Base-by-base conservation (phyloP, 1,139 yeast species). In the Suhomyces wounanorum region DNA sequence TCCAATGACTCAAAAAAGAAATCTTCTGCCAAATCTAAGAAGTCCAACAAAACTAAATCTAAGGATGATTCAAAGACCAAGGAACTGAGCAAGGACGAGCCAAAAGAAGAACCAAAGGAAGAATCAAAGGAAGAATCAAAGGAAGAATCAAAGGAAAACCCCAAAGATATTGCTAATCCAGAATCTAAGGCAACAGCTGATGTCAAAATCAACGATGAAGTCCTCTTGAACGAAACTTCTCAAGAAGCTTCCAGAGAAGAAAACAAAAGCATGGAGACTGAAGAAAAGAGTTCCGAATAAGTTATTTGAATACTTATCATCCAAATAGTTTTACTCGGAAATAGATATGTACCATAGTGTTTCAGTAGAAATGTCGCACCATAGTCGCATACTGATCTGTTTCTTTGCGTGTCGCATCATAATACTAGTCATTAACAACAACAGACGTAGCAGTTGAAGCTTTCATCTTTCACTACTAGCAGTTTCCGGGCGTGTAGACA, bases 41-140 rank as follows among this genome's bases (percentile, higher is more conserved):
- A 14, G 18, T 6, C 35, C 14, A 7, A 8, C 8, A 33, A 39
- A 25, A 2, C 42, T 18, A 53, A 51, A 25, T 50, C 30, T 35
- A 52, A 41, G 52, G 45, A 33, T 8, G 65, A 59, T 21, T 47
- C 43, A 4, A 45, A 30, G 49, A 42, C 23, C 49, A 44, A 26
- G 33, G 41, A 23, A 11, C 49, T 47, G 31, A 23, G 17, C 16
- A 25, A 9, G 14, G 51, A 43, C 23, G 45, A 45, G 21, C 37
- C 36, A 46, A 48, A 48, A 44, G 52, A 44, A 30, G 43, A 43
- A 28, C 26, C 45, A 16, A 43, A 49, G 50, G 50, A 40, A 38
- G 53, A 46, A 21, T 11, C 36, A 14, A 48, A 50, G 31, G 53
- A 53, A 44, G 49, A 52, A 31, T 30, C 38, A 28, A 47, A 40